Evolutionary conservation across 1,139 yeast species (phyloP).

Genomic region (Hemisphaericaspora subhashii): DNA sequence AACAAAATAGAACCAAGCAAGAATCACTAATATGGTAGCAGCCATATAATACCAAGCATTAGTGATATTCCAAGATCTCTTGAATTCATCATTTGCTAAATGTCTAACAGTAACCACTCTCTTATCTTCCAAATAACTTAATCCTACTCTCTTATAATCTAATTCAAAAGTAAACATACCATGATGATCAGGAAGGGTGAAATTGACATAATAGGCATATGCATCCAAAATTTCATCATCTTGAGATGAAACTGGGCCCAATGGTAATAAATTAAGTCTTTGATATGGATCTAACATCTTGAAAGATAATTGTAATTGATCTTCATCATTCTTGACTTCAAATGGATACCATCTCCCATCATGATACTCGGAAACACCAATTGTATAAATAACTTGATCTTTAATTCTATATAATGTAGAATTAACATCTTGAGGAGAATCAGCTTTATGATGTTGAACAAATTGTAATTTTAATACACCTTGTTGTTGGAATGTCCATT

Average conservation of each 20-base stretch:
- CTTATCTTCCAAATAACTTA: conserved; percentile 63
- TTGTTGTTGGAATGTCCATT: conserved; percentile 77
- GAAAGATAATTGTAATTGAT: conserved; percentile 77
- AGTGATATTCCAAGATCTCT: conserved; percentile 89
- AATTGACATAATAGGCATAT: conserved; percentile 40
- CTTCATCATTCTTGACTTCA: conserved; percentile 39
- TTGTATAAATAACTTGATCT: conserved; percentile 64
- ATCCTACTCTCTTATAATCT: conserved; percentile 81
- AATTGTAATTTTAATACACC: conserved; percentile 60
- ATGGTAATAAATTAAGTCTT: conserved; percentile 58
- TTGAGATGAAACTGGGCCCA: conserved; percentile 41
- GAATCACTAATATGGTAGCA: conserved; percentile 66
- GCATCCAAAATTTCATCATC: conserved; percentile 37
- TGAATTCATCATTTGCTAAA: conserved; percentile 92
- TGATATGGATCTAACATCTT: conserved; percentile 95
- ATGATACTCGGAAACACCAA: conserved; percentile 66
- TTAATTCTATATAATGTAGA: conserved; percentile 65
- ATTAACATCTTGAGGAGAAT: conserved; percentile 38
- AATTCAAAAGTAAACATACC: conserved; percentile 91
- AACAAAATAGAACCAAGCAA: conserved; percentile 76
- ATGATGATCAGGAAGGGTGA: conserved; percentile 89
- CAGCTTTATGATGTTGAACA: conserved; percentile 53
- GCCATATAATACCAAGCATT: conserved; percentile 91
- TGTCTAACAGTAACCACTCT: conserved; percentile 85
- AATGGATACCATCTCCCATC: conserved; percentile 72